Evolutionary conservation across 345 rosid genomes (phyloP), one percentile per base, ranked within the genome.

Genomic region (Cochlearia excelsa): DNA sequence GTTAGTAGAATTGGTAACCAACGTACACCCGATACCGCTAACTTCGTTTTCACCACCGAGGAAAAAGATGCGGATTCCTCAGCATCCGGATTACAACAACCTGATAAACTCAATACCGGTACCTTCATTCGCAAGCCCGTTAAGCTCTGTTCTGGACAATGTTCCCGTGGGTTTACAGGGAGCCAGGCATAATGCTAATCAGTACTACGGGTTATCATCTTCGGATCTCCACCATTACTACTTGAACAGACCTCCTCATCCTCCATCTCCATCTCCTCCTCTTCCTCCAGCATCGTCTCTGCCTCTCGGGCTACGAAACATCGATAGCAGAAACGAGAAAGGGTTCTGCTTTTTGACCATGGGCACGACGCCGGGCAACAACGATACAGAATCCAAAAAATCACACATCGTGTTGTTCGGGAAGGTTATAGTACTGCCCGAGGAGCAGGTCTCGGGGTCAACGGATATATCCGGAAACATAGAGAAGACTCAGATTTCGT

Each of bases 91-190:
- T 54, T 84, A 83, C 62, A 69, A 84, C 67, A 47, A 34, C 4
- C 64, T 74, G 34, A 33, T 83, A 1, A 77, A 67, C 46, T 88
- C 81, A 23, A 61, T 89, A 57, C 78, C 86, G 6, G 63, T 81
- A 59, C 84, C 95, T 8, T 69, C 93, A 50, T 84, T 82, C 66
- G 72, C 90, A 84, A 87, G 81, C 74, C 85, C 85, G 62, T 71
- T 87, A 50, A 64, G 79, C 79, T 80, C 77, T 74, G 70, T 84
- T 73, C 76, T 84, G 49, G 88, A 85, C 67, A 85, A 80, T 71
- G 77, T 80, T 80, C 89, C 97, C 79, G 86, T 84, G 81, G 92
- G 97, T 81, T 82, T 94, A 84, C 99, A 94, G 99, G 99, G 97
- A 94, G 96, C 97, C 99, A 94, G 99, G 99, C 99, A 94, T 68